Evolutionary conservation across 495 filamentous ascomycete genomes (phyloP).

Genomic region (Tuber borchii): DNA sequence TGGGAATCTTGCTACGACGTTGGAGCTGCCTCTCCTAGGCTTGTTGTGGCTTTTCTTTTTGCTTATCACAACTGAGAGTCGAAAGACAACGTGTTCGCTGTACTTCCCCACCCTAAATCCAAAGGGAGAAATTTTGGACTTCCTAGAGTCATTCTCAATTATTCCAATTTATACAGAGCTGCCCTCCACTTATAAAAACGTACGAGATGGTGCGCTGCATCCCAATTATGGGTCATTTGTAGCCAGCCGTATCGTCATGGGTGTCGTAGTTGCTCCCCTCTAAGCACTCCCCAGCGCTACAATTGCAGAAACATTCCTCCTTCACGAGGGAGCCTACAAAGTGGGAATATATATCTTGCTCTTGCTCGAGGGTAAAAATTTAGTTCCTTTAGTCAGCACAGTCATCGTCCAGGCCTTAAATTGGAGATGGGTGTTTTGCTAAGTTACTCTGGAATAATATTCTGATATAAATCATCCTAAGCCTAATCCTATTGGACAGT

Average conservation of each 20-base stretch:
- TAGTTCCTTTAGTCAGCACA: slow-evolving; percentile 81
- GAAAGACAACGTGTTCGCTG: too few species aligned
- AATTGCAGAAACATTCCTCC: slow-evolving; percentile 92
- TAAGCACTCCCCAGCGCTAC: slow-evolving; percentile 92
- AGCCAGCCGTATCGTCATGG: slow-evolving; percentile 76
- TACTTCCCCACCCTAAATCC: too few species aligned
- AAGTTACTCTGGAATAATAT: slow-evolving; percentile 41
- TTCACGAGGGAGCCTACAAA: slow-evolving; percentile 89
- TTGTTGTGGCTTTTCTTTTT: too few species aligned
- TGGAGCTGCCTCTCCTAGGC: too few species aligned
- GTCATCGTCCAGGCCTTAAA: slow-evolving; percentile 68
- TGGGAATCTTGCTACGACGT: too few species aligned
- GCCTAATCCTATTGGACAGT: slow-evolving; percentile 46
- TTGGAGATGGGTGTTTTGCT: slow-evolving; percentile 95
- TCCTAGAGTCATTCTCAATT: too few species aligned
- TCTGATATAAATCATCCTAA: slow-evolving; percentile 16
- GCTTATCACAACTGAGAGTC: too few species aligned
- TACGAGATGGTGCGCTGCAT: slow-evolving; percentile 67
- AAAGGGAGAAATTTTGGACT: too few species aligned
- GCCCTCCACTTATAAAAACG: too few species aligned
- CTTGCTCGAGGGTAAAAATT: slow-evolving; percentile 84
- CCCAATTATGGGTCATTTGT: slow-evolving; percentile 76
- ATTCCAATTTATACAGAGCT: too few species aligned
- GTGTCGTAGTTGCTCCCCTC: slow-evolving; percentile 74
- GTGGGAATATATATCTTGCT: slow-evolving; percentile 93